Base-by-base conservation (phyloP, 192 early-diverging fungal species). In the Linnemannia schmuckeri region DNA sequence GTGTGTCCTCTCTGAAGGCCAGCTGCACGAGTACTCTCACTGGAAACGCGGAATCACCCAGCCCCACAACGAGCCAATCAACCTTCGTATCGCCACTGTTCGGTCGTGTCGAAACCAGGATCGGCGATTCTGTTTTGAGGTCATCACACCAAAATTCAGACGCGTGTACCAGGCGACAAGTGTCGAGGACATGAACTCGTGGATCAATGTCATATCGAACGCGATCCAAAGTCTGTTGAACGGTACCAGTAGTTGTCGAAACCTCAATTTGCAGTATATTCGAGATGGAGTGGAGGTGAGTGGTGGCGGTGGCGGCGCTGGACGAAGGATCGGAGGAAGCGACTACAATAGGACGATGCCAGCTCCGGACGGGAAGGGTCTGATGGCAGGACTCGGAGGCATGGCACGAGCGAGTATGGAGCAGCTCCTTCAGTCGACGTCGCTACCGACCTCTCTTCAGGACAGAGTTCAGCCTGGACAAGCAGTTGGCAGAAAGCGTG, bases 81-180 rank as follows among this genome's bases (percentile, higher is more conserved):
- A 94, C 76, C 83, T 95, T 72, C 91, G 93, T 7, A 91, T 94
- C 66, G 94, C 94, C 40, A 94, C 94, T 4, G 94, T 95, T 15
- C 89, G 94, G 17, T 91, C 94, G 42, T 93, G 94, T 13, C 85
- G 93, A 3, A 91, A 92, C 74, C 82, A 88, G 38, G 94, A 95
- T 76, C 88, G 94, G 12, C 89, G 94, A 1, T 95, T 95, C 80
- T 93, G 92, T 40, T 95, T 95, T 74, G 94, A 95, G 79, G 76
- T 95, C 18, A 93, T 95, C 42, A 92, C 91, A 15, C 91, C 93
- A 10, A 89, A 89, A 44, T 89, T 88, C 69, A 87, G 92, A 52
- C 89, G 94, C 30, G 84, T 93, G 13, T 95, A 95, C 76, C 94
- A 95, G 80, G 94, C 94, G 30, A 94, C 92, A 8, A 92, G 91